Evolutionary conservation across 106 monocot species (phyloP), one percentile per base, ranked within the genome.

Genomic region (Ottelia alismoides): DNA sequence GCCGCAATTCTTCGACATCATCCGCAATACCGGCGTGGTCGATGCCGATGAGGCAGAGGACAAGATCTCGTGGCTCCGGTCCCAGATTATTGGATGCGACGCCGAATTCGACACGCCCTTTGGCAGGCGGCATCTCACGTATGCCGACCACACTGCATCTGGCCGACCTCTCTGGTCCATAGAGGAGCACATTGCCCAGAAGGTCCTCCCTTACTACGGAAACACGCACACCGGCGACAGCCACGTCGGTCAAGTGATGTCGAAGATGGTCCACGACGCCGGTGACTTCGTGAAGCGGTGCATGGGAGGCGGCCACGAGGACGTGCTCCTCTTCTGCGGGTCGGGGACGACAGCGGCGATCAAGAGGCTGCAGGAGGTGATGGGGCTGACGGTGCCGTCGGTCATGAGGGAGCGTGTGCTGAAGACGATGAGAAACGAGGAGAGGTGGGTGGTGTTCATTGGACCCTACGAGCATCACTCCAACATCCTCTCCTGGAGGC

Each of bases 281-380:
- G 28, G 53, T 56, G 31, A 56, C 20, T 81, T 69, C 68, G 44
- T 81, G 17, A 81, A 81, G 55, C n/a, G n/a, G n/a, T n/a, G n/a
- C n/a, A n/a, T n/a, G n/a, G n/a, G n/a, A n/a, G n/a, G n/a, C n/a
- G n/a, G 73, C 2, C 53, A 60, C 2, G 11, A 49, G 2, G 76
- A 82, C 52, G 49, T 53, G 35, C 76, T 82, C 52, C 56, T 82
- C 65, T 82, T 82, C 70, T 76, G 76, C 49, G 82, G 82, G 28
- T 53, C 82, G 12, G 82, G 82, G 30, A 63, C 63, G 24, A 77
- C 82, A 2, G 70, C 63, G 7, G 77, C 82, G 2, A 77, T 83
- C 66, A 83, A 83, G 49, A 77, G 77, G 18, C 74, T 83, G 2
- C 82, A 83, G 40, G 82, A 83, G 55, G 77, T 83, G 17, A 70